Conservation (phyloP, 2,329 filamentous ascomycete genomes). For the Aspergillus quadricinctus region DNA sequence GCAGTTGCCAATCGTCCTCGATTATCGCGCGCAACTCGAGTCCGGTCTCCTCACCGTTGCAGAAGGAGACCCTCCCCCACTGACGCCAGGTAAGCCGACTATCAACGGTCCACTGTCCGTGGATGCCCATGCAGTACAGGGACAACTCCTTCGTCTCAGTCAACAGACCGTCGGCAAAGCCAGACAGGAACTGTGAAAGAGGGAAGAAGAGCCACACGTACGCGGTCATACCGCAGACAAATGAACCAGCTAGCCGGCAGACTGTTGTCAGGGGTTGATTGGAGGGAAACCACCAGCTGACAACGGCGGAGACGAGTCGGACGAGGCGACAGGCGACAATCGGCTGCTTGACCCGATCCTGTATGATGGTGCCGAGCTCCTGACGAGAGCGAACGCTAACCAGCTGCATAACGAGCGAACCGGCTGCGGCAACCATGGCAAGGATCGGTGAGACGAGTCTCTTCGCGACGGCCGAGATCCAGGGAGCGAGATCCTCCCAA, state of each 20-base stretch:
- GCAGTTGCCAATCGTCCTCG: constrained; percentile 3
- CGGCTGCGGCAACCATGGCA: neutral
- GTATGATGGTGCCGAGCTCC: neutral
- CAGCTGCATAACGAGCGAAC: constrained; percentile 5
- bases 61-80: constrained; percentile 4
- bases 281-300: constrained; percentile 9
- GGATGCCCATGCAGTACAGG: constrained; percentile 5
- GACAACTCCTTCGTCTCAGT: neutral
- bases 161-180: constrained; percentile 1
- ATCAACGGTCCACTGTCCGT: neutral
- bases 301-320: neutral
- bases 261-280: constrained; percentile 2
- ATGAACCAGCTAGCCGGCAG: constrained; percentile 1
- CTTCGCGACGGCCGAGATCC: neutral
- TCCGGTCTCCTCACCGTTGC: constrained; percentile 9
- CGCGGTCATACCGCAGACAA: neutral
- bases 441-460: neutral
- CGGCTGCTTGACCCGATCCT: neutral
- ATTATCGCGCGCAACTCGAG: constrained; percentile 4
- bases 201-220: constrained; percentile 4
- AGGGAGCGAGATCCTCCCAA: constrained; percentile 2
- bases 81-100: neutral
- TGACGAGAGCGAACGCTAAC: neutral
- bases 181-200: constrained; percentile 3
- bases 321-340: neutral